Evolutionary conservation across 1,284 basidiomycete genomes (phyloP), one percentile per base, ranked within the genome.

Genomic region (Ceraceosorus guamensis): DNA sequence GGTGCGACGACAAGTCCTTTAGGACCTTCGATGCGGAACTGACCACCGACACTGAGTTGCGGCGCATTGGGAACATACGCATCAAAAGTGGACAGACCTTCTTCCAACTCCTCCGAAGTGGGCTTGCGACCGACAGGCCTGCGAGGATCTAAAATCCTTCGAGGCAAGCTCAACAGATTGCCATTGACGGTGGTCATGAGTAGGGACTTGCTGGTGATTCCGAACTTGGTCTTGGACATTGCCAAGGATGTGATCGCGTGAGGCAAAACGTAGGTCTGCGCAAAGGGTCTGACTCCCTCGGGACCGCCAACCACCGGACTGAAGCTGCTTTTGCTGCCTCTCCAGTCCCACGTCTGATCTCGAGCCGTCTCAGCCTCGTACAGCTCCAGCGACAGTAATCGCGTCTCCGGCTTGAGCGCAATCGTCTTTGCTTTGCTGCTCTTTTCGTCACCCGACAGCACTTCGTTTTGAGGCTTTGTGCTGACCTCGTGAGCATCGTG

Each of bases 201-300:
- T 32, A 97, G 78, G 67, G 93, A 88, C 75, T 89, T 91, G 49
- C 82, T 82, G 0, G 89, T 83, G 56, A 97, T 90, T 1, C 93
- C 93, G 63, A 86, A 89, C 75, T 87, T 88, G 50, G 73, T 75
- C 6, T 1, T 82, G 0, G 91, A 93, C 11, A 85, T 83, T 0
- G 84, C 78, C 18, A 95, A 76, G 0, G 87, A 82, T 8, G 82
- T 83, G 31, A 93, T 80, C 0, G 45, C 50, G 34, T 59, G 80
- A 0, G 87, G 83, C 62, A 87, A 82, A 16, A 88, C 78, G 75
- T 84, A 96, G 0, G 86, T 80, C 71, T 87, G 85, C 57, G 87
- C 83, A 59, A 83, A 82, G 0, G 82, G 79, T n/a, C 62, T 46
- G 4, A 56, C 32, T 6, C 41, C 49, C 13, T 18, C 41, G 3